Conservation (phyloP, 139 green algal genomes). For the Eudorina sp. region DNA sequence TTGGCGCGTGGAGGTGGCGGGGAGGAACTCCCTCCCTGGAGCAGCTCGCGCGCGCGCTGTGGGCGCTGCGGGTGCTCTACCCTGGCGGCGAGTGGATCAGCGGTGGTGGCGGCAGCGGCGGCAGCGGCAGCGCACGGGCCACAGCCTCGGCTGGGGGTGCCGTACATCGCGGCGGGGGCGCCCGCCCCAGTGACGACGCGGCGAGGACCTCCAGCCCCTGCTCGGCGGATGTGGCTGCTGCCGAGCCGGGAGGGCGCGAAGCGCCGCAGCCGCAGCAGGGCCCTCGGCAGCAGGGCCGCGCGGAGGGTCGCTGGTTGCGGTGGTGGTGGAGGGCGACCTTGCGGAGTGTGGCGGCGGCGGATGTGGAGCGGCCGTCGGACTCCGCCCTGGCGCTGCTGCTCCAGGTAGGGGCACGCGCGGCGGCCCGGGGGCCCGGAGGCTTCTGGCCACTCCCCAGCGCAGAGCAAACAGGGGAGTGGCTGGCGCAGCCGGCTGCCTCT, state of each 20-base stretch:
- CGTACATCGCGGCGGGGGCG: background rate
- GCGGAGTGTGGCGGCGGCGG: background rate
- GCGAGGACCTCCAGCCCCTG: no score
- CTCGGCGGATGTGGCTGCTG: no score
- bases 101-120: background rate
- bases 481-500: no score
- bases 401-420: no score
- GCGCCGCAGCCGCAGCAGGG: background rate
- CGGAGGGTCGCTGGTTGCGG: background rate
- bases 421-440: no score
- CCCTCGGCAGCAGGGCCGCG: background rate
- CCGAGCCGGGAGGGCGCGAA: no score
- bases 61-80: conserved; percentile 6
- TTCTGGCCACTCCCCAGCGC: no score
- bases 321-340: conserved; percentile 12
- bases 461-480: no score
- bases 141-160: background rate
- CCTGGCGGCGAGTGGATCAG: background rate
- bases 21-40: background rate
- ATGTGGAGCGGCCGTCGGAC: no score
- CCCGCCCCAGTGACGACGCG: background rate
- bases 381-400: background rate
- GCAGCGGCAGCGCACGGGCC: background rate
- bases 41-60: background rate
- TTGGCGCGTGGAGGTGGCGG: no score